Evolutionary conservation across 2,329 filamentous ascomycete genomes (phyloP).

Genomic region (Botrytis galanthina): DNA sequence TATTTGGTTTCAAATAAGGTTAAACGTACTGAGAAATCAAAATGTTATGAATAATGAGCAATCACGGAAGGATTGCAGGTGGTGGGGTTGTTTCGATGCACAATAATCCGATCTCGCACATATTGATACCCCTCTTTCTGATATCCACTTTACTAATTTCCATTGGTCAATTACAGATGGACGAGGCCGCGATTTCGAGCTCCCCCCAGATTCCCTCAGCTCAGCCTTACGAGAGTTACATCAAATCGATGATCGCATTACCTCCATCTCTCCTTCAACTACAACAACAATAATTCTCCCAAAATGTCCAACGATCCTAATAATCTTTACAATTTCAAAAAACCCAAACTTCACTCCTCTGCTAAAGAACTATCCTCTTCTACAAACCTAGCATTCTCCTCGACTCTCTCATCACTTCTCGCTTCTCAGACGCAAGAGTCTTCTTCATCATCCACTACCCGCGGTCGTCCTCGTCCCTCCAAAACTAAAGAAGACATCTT

Average conservation of each 20-base stretch:
- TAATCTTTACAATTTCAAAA: conserved; percentile 73
- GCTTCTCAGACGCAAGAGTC: conserved; percentile 44
- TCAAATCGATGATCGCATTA: background rate
- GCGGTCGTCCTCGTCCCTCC: conserved; percentile 52
- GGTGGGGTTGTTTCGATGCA: conserved; percentile 18
- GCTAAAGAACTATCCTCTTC: conserved; percentile 69
- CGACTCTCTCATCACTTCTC: conserved; percentile 81
- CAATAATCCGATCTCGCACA: conserved; percentile 20
- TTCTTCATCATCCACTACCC: conserved; percentile 40
- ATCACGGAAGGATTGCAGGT: background rate
- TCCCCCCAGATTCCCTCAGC: background rate
- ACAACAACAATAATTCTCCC: background rate
- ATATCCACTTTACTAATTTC: background rate
- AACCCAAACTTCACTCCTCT: conserved; percentile 51
- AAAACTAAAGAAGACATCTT: conserved; percentile 69
- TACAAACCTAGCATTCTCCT: conserved; percentile 79
- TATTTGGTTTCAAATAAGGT: background rate
- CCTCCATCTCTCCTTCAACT: background rate
- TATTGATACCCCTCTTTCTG: background rate
- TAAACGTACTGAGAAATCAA: conserved; percentile 3
- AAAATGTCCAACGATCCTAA: conserved; percentile 37
- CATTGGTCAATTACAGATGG: background rate
- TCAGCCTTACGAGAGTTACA: conserved; percentile 6
- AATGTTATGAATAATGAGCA: background rate
- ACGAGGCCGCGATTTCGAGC: background rate